Conservation (phyloP, 352 stramenopile genomes). For the Phytophthora sp. region DNA sequence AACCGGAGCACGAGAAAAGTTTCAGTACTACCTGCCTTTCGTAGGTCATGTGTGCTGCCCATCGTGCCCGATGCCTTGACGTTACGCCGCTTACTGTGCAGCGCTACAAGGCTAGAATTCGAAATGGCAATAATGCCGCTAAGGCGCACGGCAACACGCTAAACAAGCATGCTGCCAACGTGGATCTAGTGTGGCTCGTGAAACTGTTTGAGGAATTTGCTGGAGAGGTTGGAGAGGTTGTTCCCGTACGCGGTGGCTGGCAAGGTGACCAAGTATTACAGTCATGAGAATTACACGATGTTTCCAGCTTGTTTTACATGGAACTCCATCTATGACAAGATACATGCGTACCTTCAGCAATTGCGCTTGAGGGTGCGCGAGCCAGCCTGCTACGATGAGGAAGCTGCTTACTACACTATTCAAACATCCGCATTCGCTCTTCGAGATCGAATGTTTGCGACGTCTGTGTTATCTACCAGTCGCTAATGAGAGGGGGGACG, state of each 20-base stretch:
- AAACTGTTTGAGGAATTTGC: background rate
- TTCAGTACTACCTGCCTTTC: background rate
- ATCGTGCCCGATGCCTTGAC: background rate
- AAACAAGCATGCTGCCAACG: background rate
- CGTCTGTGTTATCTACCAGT: constrained; percentile 8
- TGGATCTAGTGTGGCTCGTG: background rate
- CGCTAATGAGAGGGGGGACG: background rate
- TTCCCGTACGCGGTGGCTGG: background rate
- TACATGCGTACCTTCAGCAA: constrained; percentile 3
- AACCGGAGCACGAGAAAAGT: background rate
- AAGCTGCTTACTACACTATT: constrained; percentile 9
- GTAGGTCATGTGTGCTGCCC: background rate
- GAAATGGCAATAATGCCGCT: background rate
- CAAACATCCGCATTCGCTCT: constrained; percentile 6
- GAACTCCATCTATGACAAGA: constrained; percentile 11
- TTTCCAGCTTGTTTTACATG: constrained; percentile 15
- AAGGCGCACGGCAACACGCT: background rate
- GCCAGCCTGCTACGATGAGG: constrained; percentile 5
- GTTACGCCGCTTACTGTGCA: background rate
- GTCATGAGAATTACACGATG: background rate
- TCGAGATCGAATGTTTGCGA: constrained; percentile 1
- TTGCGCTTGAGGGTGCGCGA: background rate
- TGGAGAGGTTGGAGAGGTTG: background rate
- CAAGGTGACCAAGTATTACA: constrained; percentile 10
- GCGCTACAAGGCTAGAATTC: background rate